Evolutionary conservation across 169 alveolate species (phyloP).

Genomic region (Eimeria falciformis): DNA sequence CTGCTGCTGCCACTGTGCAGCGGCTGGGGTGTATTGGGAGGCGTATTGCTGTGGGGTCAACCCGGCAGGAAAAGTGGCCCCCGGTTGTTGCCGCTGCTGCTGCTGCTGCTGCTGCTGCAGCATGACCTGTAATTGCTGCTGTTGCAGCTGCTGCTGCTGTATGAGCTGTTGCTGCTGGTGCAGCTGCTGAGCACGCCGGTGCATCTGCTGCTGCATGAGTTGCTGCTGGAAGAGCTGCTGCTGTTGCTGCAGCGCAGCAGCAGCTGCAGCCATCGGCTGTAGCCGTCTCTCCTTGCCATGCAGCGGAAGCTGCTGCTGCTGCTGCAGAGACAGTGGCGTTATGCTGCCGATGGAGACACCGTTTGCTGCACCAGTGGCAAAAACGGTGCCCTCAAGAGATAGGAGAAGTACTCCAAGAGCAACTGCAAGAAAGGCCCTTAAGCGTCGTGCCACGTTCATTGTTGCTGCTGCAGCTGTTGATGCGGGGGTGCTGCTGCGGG

Average conservation of each 20-base stretch:
- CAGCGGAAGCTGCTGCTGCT: background rate
- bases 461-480: conserved; percentile 31
- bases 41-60: conserved; percentile 31
- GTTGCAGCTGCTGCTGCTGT: conserved; percentile 39
- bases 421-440: background rate
- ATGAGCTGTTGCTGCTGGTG: conserved; percentile 20
- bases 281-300: background rate
- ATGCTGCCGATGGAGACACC: background rate
- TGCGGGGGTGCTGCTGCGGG: background rate
- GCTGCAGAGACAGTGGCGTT: background rate
- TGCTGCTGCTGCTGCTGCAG: conserved; percentile 37
- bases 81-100: conserved; percentile 20
- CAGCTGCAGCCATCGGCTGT: conserved; percentile 8
- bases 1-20: conserved; percentile 56
- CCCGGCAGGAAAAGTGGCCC: background rate
- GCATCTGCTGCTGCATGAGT: conserved; percentile 20
- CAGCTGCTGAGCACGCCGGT: background rate
- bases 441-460: background rate
- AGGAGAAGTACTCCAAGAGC: conserved; percentile 48
- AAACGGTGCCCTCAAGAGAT: background rate
- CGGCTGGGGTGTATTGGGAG: conserved; percentile 17
- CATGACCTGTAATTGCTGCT: too few species aligned
- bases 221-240: background rate
- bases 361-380: conserved; percentile 30
- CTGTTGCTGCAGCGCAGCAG: background rate